A percentile compares a stretch with the other conserved stretches of the same genome.
These are phyloP conservation scores for Drechmeria coniospora DNA, from an alignment of 2,329 filamentous ascomycete genomes.

Conservation along the genomic window DNA sequence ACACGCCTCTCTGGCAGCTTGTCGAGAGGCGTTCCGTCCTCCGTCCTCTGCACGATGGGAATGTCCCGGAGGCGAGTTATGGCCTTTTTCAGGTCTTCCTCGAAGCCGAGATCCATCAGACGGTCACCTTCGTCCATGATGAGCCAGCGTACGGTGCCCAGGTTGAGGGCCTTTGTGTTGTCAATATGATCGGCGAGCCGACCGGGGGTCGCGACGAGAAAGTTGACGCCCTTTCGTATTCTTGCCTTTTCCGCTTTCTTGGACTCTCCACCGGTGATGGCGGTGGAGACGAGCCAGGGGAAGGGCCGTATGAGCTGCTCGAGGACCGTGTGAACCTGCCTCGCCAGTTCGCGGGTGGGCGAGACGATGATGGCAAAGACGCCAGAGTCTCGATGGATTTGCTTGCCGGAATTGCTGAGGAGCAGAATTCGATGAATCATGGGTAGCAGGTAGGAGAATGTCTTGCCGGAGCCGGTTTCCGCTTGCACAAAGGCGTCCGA, in stretches of 20 bases:
- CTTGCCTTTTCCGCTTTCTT: conserved; percentile 81
- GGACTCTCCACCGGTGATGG: conserved; percentile 55
- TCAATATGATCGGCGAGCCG: conserved; percentile 82
- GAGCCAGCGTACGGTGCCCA: conserved; percentile 83
- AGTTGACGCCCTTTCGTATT: conserved; percentile 85
- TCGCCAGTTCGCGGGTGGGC: conserved; percentile 84
- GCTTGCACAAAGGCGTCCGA: conserved; percentile 92
- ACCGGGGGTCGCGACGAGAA: conserved; percentile 87
- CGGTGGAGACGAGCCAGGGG: conserved; percentile 87
- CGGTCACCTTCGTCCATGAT: conserved; percentile 92
- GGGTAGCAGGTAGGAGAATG: conserved; percentile 84
- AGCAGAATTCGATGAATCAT: conserved; percentile 78
- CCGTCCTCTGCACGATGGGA: conserved; percentile 40
- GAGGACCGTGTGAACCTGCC: conserved; percentile 79
- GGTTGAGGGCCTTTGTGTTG: conserved; percentile 76
- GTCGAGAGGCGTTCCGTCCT: conserved; percentile 40
- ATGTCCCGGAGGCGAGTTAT: conserved; percentile 62
- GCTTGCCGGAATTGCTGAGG: conserved; percentile 44
- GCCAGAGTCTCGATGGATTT: conserved; percentile 70
- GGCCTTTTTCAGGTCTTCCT: conserved; percentile 81
- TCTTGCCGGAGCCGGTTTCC: conserved; percentile 95
- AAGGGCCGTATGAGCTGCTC: conserved; percentile 77
- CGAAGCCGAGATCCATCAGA: conserved; percentile 96
- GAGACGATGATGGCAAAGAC: conserved; percentile 89
- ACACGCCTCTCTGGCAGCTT: conserved; percentile 61